Evolutionary conservation across 2,329 filamentous ascomycete genomes (phyloP), one percentile per base, ranked within the genome.

Genomic region (Exserohilum turcica): DNA sequence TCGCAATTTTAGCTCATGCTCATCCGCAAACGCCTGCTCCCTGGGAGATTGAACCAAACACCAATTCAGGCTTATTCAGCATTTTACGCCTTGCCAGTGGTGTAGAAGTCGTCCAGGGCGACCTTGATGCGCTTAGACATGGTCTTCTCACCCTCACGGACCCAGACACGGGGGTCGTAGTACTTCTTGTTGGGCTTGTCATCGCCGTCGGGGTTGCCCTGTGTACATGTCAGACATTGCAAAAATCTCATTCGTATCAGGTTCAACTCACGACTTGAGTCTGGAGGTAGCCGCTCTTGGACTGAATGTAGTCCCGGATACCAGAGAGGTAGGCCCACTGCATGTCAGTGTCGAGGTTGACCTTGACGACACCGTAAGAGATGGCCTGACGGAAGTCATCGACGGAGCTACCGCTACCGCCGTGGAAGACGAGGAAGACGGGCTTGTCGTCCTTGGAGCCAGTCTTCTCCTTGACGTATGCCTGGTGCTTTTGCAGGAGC

Each of bases 121-220:
- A 87, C 86, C 66, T 85, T 74, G 63, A 97, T 86, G 78, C 94
- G 90, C 70, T 67, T 56, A 16, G 62, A 60, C 94, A 97, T 99
- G 73, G 89, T 92, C 87, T 97, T 96, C 86, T 99, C 94, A 72
- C 93, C 94, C 82, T 92, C 90, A 57, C 92, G 89, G 59, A 96
- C 91, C 93, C 92, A 96, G 74, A 97, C 91, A 79, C 92, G 88
- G 68, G 92, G 91, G 80, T 90, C 79, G 72, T 80, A 67, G 74
- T 76, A 79, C 76, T 97, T 97, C 90, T 99, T 99, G 87, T 99
- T 99, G 74, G 94, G 93, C 89, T 97, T 97, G 82, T 96, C 91
- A 16, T 86, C 87, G 57, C 93, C 92, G 44, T 97, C 92, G 64
- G 93, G 93, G 85, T 97, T 99, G 72, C 94, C 94, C 38, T 40